These are phyloP conservation scores for Amniculicola lignicola DNA, from an alignment of 495 filamentous ascomycete genomes.

Conservation along the genomic window DNA sequence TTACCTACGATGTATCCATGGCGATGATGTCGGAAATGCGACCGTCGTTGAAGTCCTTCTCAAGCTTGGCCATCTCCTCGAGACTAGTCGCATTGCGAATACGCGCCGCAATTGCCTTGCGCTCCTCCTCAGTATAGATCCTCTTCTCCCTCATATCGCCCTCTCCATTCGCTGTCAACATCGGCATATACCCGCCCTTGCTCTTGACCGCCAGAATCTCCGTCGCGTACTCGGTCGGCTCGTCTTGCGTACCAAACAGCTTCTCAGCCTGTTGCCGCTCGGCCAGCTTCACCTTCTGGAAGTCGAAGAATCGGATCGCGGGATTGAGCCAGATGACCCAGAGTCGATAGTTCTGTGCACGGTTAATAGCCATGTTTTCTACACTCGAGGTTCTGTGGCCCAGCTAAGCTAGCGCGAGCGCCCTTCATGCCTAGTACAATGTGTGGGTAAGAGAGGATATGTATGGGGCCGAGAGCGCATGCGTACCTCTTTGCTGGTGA, in stretches of 20 bases:
- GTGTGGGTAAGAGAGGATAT: no score
- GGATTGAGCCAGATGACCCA: constrained; percentile 89
- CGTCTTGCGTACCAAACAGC: constrained; percentile 73
- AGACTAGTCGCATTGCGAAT: constrained; percentile 82
- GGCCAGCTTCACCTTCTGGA: constrained; percentile 79
- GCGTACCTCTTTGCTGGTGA: constrained; percentile 86
- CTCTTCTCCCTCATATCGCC: constrained; percentile 50
- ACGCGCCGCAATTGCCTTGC: constrained; percentile 65
- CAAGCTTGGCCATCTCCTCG: constrained; percentile 59
- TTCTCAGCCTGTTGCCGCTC: constrained; percentile 73
- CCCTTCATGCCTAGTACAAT: no score
- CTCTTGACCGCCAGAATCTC: constrained; percentile 86
- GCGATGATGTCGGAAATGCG: constrained; percentile 74
- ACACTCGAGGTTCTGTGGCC: no score
- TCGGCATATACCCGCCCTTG: constrained; percentile 65
- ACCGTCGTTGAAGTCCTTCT: constrained; percentile 79
- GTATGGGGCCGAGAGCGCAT: no score
- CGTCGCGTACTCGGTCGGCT: constrained; percentile 65
- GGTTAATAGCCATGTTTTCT: not conserved
- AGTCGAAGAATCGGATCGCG: constrained; percentile 86
- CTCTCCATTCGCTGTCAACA: constrained; percentile 45
- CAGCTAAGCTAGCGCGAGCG: no score
- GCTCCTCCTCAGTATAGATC: constrained; percentile 67
- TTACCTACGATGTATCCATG: no score
- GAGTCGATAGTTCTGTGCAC: constrained; percentile 75